Conservation (phyloP, 202 grass and related monocot species). For the Panicum virgatum region DNA sequence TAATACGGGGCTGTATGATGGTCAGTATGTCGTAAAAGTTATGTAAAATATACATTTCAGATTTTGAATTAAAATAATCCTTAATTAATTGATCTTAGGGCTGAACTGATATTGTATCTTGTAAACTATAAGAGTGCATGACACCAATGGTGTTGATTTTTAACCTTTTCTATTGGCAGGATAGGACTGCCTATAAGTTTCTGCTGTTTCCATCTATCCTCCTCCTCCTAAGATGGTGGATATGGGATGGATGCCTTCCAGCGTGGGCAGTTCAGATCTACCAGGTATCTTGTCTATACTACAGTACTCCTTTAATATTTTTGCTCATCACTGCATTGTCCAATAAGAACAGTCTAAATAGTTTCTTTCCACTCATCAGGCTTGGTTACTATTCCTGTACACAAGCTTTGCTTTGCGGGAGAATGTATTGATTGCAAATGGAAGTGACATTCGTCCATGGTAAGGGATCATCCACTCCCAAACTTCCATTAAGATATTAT, state of each 20-base stretch:
- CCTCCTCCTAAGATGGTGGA: conserved; percentile 83
- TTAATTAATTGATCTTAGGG: background rate
- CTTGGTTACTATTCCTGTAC: conserved; percentile 94
- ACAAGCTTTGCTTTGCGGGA: conserved; percentile 94
- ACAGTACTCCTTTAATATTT: conserved; percentile 14
- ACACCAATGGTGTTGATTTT: conserved; percentile 15
- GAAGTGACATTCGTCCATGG: conserved; percentile 97
- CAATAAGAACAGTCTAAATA: conserved; percentile 9
- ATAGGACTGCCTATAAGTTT: conserved; percentile 87
- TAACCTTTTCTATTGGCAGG: conserved; percentile 53
- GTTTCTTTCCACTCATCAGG: conserved; percentile 45
- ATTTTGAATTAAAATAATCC: background rate
- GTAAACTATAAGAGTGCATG: conserved; percentile 2
- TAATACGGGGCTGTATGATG: background rate
- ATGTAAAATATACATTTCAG: background rate
- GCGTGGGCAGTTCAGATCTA: conserved; percentile 91
- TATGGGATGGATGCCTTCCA: conserved; percentile 92
- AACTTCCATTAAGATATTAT: conserved; percentile 18
- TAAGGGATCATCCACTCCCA: conserved; percentile 34
- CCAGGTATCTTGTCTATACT: conserved; percentile 54
- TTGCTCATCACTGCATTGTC: background rate
- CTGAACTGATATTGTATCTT: conserved; percentile 23
- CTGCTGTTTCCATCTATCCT: conserved; percentile 88
- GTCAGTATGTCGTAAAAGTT: background rate
- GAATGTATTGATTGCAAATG: conserved; percentile 95